phyloP scores from a whole-genome alignment of 2,329 filamentous ascomycete species.

The Epichloe elymi region DNA sequence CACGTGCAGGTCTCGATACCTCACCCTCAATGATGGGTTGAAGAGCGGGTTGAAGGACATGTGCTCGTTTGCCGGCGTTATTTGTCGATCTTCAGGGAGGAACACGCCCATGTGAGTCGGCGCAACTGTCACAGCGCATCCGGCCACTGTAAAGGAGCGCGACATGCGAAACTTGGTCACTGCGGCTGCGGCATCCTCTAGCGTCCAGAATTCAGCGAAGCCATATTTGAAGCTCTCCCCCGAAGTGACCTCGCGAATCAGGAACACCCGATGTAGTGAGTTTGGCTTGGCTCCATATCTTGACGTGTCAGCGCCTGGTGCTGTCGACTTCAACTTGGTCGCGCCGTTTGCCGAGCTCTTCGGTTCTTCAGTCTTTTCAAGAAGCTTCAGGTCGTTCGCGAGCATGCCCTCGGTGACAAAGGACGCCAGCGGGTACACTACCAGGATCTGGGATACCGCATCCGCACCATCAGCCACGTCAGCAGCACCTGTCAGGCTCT shows the following conservation, averaged over 20 bases:
- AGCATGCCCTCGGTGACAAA: constrained; percentile 61
- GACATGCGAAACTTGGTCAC: constrained; percentile 58
- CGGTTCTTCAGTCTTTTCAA: constrained; percentile 47
- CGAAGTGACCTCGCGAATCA: constrained; percentile 59
- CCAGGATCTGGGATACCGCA: constrained; percentile 59
- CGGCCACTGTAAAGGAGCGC: constrained; percentile 66
- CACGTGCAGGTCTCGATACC: constrained; percentile 64
- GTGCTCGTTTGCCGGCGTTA: constrained; percentile 39
- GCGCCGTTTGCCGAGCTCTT: constrained; percentile 30
- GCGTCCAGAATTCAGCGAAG: constrained; percentile 68
- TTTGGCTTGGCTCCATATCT: constrained; percentile 59
- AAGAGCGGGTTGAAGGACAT: constrained; percentile 59
- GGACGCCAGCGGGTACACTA: constrained; percentile 57
- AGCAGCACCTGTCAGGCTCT: constrained; percentile 32
- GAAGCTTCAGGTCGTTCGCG: constrained; percentile 57
- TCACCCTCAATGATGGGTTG: constrained; percentile 53
- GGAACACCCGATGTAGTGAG: constrained; percentile 62
- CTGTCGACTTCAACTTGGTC: constrained; percentile 46
- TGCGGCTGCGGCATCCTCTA: constrained; percentile 64
- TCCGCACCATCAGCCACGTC: constrained; percentile 38
- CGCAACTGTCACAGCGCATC: constrained; percentile 54
- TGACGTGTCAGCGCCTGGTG: constrained; percentile 38
- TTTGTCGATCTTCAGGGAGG: constrained; percentile 52
- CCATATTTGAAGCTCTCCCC: constrained; percentile 74
- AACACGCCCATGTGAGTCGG: constrained; percentile 82